Evolutionary conservation across 257 asterid species (phyloP).

Genomic region (Jasminum sambac): DNA sequence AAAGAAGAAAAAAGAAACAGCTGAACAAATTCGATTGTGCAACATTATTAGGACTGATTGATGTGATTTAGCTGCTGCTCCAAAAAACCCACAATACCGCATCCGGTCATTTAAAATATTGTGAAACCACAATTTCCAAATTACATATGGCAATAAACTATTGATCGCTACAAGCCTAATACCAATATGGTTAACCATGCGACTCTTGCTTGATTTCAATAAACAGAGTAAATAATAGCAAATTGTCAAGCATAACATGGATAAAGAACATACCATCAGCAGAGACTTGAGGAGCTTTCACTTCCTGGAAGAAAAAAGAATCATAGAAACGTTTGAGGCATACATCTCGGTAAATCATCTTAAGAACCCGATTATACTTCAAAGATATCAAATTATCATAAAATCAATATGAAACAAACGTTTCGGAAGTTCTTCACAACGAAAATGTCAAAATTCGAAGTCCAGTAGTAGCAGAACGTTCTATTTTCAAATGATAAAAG

Average conservation of each 20-base stretch:
- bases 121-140: background rate
- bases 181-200: background rate
- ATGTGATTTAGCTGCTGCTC: background rate
- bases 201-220: background rate
- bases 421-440: background rate
- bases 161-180: background rate
- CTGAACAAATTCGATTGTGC: background rate
- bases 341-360: slow-evolving; percentile 6
- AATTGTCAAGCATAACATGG: background rate
- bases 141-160: background rate
- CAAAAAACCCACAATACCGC: background rate
- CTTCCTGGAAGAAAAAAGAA: slow-evolving; percentile 30
- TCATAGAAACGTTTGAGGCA: background rate
- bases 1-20: background rate
- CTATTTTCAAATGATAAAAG: slow-evolving; percentile 4
- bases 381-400: slow-evolving; percentile 5
- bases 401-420: background rate
- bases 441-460: slow-evolving; percentile 4
- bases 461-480: slow-evolving; percentile 7
- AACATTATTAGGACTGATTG: background rate
- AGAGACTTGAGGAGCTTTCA: slow-evolving; percentile 36
- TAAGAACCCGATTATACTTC: background rate
- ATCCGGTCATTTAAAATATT: background rate
- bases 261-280: slow-evolving; percentile 36
- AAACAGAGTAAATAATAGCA: background rate